phyloP scores from a whole-genome alignment of 441 rosid species.

The Manihot esculenta region DNA sequence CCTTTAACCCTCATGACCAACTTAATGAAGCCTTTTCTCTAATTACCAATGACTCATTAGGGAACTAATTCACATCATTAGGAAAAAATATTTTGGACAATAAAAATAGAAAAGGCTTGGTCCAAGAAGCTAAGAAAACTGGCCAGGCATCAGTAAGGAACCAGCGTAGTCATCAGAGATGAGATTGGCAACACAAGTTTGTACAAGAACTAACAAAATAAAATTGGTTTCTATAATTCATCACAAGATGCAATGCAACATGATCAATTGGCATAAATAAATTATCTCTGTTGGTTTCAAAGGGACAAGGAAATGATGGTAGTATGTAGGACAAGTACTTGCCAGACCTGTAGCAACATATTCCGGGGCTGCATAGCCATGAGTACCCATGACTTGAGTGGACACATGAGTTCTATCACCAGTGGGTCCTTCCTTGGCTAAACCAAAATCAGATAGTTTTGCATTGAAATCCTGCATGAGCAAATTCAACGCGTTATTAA shows the following conservation, averaged over 20 bases:
- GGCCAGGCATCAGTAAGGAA: not conserved
- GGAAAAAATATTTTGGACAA: not conserved
- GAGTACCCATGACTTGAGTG: constrained; percentile 87
- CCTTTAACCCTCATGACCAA: not conserved
- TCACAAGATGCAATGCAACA: not conserved
- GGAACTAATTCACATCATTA: not conserved
- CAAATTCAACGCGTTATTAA: constrained; percentile 16
- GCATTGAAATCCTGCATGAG: constrained; percentile 73
- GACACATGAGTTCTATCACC: constrained; percentile 88
- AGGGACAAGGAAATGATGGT: constrained; percentile 3
- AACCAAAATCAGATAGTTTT: constrained; percentile 93
- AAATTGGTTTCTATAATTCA: not conserved
- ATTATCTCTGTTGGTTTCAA: not conserved
- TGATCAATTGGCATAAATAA: constrained; percentile 6
- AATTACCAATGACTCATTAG: not conserved
- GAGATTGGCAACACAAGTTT: not conserved
- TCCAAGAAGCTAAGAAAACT: not conserved
- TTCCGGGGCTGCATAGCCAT: constrained; percentile 93
- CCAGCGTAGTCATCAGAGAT: constrained; percentile 4
- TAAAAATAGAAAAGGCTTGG: not conserved
- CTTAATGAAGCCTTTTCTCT: not conserved
- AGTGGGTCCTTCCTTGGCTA: constrained; percentile 92
- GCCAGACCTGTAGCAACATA: constrained; percentile 76
- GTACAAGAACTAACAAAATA: constrained; percentile 12
- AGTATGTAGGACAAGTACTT: not conserved